phyloP scores from a whole-genome alignment of 805 yeast genomes.

The Scheffersomyces amazonensis region DNA sequence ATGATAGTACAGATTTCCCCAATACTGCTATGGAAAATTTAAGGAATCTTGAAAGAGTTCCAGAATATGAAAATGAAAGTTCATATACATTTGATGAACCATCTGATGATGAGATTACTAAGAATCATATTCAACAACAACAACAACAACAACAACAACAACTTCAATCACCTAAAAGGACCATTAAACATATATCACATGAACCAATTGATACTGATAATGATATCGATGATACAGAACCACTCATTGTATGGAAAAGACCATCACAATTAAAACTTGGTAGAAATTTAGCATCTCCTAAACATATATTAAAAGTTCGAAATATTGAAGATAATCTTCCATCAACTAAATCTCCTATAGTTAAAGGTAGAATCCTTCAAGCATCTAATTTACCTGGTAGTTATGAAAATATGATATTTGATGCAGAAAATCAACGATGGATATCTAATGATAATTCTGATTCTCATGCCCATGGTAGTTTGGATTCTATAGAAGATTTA shows the following conservation, averaged over 20 bases:
- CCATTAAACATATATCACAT: neutral
- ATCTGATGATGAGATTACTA: slow-evolving; percentile 4
- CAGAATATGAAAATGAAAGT: slow-evolving; percentile 11
- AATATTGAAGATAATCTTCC: slow-evolving; percentile 1
- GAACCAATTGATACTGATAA: neutral
- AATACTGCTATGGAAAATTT: slow-evolving; percentile 1
- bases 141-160: too few relatives aligned
- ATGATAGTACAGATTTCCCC: slow-evolving; percentile 13
- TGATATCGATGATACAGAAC: slow-evolving; percentile 6
- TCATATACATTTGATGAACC: slow-evolving; percentile 33
- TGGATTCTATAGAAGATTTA: slow-evolving; percentile 40
- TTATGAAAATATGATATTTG: slow-evolving; percentile 35
- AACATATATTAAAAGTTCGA: slow-evolving; percentile 1
- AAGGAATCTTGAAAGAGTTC: neutral
- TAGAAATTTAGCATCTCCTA: slow-evolving; percentile 7
- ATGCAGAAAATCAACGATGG: slow-evolving; percentile 29
- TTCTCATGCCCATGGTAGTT: slow-evolving; percentile 18
- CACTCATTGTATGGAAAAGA: slow-evolving; percentile 34
- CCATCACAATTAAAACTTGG: slow-evolving; percentile 32
- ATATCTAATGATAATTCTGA: slow-evolving; percentile 15
- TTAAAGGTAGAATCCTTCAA: slow-evolving; percentile 34
- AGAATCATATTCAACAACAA: neutral
- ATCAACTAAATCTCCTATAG: slow-evolving; percentile 7
- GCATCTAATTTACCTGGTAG: slow-evolving; percentile 28
- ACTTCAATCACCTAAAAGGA: neutral